Evolutionary conservation across 208 protist genomes (phyloP).

Genomic region (Wallacemonas rigidus): DNA sequence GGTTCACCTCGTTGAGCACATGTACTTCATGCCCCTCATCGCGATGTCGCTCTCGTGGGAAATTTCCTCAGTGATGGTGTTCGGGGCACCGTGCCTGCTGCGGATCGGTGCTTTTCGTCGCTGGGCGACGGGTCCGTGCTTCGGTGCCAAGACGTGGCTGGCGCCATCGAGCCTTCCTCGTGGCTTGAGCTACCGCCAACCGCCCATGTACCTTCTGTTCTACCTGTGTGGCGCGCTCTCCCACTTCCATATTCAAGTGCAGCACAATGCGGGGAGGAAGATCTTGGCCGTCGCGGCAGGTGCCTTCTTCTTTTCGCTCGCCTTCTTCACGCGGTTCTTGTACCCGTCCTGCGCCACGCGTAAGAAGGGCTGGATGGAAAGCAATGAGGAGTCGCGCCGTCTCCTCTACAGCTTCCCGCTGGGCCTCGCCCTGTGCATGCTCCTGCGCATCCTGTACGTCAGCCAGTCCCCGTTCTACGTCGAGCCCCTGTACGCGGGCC

Average conservation of each 20-base stretch:
- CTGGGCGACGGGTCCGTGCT: constrained; percentile 44
- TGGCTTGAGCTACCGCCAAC: constrained; percentile 31
- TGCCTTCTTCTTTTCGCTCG: constrained; percentile 57
- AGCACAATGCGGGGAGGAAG: constrained; percentile 35
- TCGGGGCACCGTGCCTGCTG: constrained; percentile 52
- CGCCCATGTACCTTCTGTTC: constrained; percentile 79
- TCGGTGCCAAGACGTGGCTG: constrained; percentile 37
- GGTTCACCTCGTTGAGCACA: constrained; percentile 67
- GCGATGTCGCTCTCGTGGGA: constrained; percentile 82
- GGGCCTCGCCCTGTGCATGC: constrained; percentile 69
- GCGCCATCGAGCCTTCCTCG: constrained; percentile 35
- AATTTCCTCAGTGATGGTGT: constrained; percentile 34
- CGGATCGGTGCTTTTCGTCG: constrained; percentile 45
- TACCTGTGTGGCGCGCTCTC: constrained; percentile 55
- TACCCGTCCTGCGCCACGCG: constrained; percentile 47
- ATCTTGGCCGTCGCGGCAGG: constrained; percentile 46
- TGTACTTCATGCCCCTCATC: constrained; percentile 83
- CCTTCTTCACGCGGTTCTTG: constrained; percentile 48
- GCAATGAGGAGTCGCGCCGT: constrained; percentile 59
- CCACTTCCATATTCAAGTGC: constrained; percentile 64
- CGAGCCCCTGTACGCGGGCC: constrained; percentile 50
- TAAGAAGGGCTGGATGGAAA: constrained; percentile 20
- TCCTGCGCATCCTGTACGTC: constrained; percentile 66
- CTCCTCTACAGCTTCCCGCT: constrained; percentile 61
- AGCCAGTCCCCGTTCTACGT: constrained; percentile 60